A percentile compares a stretch with the other conserved stretches of the same genome.
These are phyloP conservation scores for Venustampulla echinocandica DNA, from an alignment of 495 filamentous ascomycete genomes.

Conservation along the genomic window DNA sequence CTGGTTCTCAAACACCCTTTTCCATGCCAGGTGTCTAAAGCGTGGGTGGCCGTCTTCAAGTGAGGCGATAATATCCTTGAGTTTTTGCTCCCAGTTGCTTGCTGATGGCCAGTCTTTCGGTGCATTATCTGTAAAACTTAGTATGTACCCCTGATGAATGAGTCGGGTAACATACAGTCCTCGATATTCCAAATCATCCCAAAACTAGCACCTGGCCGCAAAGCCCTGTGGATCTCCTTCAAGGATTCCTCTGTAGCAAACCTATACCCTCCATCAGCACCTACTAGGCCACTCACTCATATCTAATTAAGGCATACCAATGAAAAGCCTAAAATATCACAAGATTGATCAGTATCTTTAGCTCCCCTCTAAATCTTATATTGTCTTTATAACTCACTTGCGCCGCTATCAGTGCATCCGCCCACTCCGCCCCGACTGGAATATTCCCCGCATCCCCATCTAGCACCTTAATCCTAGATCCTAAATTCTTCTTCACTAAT, in stretches of 20 bases:
- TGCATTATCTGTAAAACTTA: slow-evolving; percentile 33
- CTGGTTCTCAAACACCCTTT: slow-evolving; percentile 43
- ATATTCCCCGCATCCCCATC: slow-evolving; percentile 47
- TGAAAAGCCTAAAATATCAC: slow-evolving; percentile 43
- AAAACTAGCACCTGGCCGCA: slow-evolving; percentile 41
- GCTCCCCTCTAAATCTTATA: background rate
- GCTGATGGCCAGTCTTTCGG: slow-evolving; percentile 33
- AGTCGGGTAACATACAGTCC: slow-evolving; percentile 39
- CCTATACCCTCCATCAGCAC: slow-evolving; percentile 28
- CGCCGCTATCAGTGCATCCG: slow-evolving; percentile 53
- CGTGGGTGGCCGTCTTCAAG: slow-evolving; percentile 44
- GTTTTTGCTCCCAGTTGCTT: slow-evolving; percentile 44
- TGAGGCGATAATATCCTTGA: slow-evolving; percentile 42
- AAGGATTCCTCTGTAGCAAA: slow-evolving; percentile 51
- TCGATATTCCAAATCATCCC: slow-evolving; percentile 62
- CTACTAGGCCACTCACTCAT: background rate
- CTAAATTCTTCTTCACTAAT: slow-evolving; percentile 43
- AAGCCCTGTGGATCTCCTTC: slow-evolving; percentile 47
- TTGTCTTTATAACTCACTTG: slow-evolving; percentile 40
- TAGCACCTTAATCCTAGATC: slow-evolving; percentile 35
- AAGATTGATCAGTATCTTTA: slow-evolving; percentile 4
- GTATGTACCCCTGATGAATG: background rate
- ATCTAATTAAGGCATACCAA: slow-evolving; percentile 33
- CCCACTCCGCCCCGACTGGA: slow-evolving; percentile 44
- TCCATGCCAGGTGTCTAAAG: slow-evolving; percentile 48